Evolutionary conservation across 768 basidiomycete species (phyloP), one percentile per base, ranked within the genome.

Genomic region (Boletus subcaerulescens): DNA sequence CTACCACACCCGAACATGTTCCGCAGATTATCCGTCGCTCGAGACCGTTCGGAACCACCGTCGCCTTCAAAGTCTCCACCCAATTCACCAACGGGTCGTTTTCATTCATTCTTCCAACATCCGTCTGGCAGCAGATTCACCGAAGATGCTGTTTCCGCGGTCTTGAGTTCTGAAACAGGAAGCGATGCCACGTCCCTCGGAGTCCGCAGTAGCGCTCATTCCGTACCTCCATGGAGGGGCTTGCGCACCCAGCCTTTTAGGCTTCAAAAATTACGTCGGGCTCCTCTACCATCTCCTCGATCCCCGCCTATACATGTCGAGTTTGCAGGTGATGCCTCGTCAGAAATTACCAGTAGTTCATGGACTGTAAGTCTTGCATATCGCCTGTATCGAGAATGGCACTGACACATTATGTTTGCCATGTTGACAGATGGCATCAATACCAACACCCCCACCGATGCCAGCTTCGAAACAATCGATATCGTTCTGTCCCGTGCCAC

Each of bases 61-160:
- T 62, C 58, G 3, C 55, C 66, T 15, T 33, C 55, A 29, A 51
- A 48, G 14, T 57, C 61, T 1, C 44, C 64, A 14, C 57, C 59
- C 14, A 48, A 43, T 24, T 70, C 67, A 3, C 62, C 62, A 0
- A 45, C 59, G 20, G 22, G 41, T 17, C 54, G 18, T 3, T 5
- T 3, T 9, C 60, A 32, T 20, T 2, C 50, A 3, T 55, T 54
- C 11, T 58, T 60, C 39, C 67, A 58, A 13, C 57, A 60, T 18
- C 50, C 60, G 29, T 60, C 62, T 13, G 70, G 68, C 17, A 70
- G 69, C 55, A 64, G 66, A 22, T 71, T 70, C 48, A 61, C 50
- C 22, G 69, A 70, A 17, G 65, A 61, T 0, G 33, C 56, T 3
- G 51, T 61, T 18, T 70, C 69, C 2, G 69, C 55, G 0, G 50